Evolutionary conservation across 2,329 filamentous ascomycete species (phyloP).

Genomic region (Lachnellula subtilissima): DNA sequence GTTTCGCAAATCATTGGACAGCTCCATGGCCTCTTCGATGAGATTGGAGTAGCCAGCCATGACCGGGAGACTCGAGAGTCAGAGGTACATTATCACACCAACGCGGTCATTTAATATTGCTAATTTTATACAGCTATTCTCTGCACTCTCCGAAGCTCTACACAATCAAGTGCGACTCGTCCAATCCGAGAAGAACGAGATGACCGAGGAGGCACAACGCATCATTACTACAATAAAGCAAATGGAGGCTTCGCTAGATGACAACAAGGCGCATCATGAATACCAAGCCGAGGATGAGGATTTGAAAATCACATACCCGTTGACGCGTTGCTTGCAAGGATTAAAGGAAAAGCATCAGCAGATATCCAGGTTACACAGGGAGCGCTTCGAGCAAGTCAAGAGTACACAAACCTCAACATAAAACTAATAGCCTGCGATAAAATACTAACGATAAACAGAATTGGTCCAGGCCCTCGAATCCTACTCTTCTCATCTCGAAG

Average conservation of each 20-base stretch:
- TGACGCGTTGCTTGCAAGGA: constrained; percentile 70
- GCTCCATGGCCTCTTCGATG: constrained; percentile 91
- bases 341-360: constrained; percentile 83
- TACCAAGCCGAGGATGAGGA: constrained; percentile 63
- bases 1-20: constrained; percentile 91
- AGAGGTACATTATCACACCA: constrained; percentile 57
- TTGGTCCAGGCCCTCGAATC: constrained; percentile 90
- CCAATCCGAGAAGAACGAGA: constrained; percentile 79
- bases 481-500: constrained; percentile 92
- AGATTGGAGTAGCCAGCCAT: constrained; percentile 92
- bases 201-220: constrained; percentile 84
- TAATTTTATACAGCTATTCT: constrained; percentile 64
- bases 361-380: constrained; percentile 76
- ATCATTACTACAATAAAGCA: constrained; percentile 84
- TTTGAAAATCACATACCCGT: constrained; percentile 74
- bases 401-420: constrained; percentile 54
- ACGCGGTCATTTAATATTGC: constrained; percentile 21
- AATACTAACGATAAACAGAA: constrained; percentile 49
- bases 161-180: constrained; percentile 85
- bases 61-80: constrained; percentile 86
- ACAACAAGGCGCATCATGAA: constrained; percentile 60
- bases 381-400: constrained; percentile 92
- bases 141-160: constrained; percentile 83
- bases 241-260: constrained; percentile 87
- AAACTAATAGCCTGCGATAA: not conserved